phyloP scores from a whole-genome alignment of 768 basidiomycete genomes.

The Pleurotus eryngii region DNA sequence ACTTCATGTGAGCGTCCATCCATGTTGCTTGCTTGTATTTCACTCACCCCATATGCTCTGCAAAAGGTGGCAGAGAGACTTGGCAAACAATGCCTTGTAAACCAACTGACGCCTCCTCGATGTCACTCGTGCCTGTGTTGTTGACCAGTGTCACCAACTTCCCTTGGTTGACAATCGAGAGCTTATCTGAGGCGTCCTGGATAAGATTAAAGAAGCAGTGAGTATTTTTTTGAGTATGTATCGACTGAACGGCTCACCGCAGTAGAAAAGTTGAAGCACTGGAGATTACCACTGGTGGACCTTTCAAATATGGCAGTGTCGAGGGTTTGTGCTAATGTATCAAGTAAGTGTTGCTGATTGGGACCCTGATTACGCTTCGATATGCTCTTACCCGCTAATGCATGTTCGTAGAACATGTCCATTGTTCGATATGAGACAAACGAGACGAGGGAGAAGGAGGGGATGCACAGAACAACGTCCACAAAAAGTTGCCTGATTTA shows the following conservation, averaged over 20 bases:
- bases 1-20: not conserved
- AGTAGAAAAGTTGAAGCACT: not conserved
- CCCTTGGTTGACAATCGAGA: not conserved
- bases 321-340: not conserved
- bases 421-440: not conserved
- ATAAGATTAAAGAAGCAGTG: too few species aligned
- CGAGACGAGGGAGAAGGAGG: too few species aligned
- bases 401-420: not conserved
- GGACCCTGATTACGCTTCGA: not conserved
- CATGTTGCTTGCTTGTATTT: not conserved
- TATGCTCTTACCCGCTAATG: not conserved
- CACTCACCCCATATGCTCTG: not conserved
- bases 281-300: not conserved
- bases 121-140: not conserved
- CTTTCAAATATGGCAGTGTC: not conserved
- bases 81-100: not conserved
- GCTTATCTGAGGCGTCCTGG: not conserved
- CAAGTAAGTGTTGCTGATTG: not conserved
- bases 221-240: not conserved
- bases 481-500: not conserved
- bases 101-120: not conserved
- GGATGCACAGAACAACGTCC: too few species aligned
- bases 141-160: not conserved
- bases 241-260: not conserved
- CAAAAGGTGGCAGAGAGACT: not conserved